Evolutionary conservation across 495 filamentous ascomycete genomes (phyloP).

Genomic region (Acidomyces sp.): DNA sequence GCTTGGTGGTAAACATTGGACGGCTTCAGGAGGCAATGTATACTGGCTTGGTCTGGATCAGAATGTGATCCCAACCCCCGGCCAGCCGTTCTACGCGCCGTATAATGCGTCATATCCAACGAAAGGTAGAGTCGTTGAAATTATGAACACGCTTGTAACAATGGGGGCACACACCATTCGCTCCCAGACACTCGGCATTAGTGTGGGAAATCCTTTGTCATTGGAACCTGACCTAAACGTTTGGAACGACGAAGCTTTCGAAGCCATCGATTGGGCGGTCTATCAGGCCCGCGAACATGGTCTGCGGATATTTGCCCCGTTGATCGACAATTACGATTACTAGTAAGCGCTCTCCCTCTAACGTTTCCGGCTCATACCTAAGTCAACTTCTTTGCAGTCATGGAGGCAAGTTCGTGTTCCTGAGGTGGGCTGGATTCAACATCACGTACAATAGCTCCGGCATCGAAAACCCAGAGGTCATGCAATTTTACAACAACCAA

Average conservation of each 20-base stretch:
- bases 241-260: slow-evolving; percentile 38
- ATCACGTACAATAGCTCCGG: slow-evolving; percentile 22
- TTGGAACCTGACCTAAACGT: slow-evolving; percentile 34
- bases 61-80: slow-evolving; percentile 39
- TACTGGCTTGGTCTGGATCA: slow-evolving; percentile 48
- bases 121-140: slow-evolving; percentile 38
- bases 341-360: too few relatives aligned
- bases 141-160: slow-evolving; percentile 39
- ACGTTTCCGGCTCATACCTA: too few relatives aligned
- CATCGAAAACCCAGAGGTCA: slow-evolving; percentile 29
- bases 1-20: slow-evolving; percentile 35
- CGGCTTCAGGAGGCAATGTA: slow-evolving; percentile 40
- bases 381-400: too few relatives aligned
- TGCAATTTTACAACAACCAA: slow-evolving; percentile 41
- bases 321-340: slow-evolving; percentile 40
- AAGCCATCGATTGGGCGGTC: slow-evolving; percentile 42
- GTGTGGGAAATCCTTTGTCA: slow-evolving; percentile 40
- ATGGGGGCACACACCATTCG: slow-evolving; percentile 41
- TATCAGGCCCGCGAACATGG: slow-evolving; percentile 40
- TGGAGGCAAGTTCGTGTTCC: slow-evolving; percentile 44
- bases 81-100: slow-evolving; percentile 37
- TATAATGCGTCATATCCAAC: slow-evolving; percentile 41
- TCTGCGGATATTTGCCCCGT: slow-evolving; percentile 36
- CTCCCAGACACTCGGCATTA: slow-evolving; percentile 42
- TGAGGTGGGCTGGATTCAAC: slow-evolving; percentile 40